Percentiles rank a stretch among this genome's conserved stretches.
These are phyloP conservation scores for Mucor circinelloides DNA, from an alignment of 371 early-diverging fungal genomes.

Conservation along the genomic window DNA sequence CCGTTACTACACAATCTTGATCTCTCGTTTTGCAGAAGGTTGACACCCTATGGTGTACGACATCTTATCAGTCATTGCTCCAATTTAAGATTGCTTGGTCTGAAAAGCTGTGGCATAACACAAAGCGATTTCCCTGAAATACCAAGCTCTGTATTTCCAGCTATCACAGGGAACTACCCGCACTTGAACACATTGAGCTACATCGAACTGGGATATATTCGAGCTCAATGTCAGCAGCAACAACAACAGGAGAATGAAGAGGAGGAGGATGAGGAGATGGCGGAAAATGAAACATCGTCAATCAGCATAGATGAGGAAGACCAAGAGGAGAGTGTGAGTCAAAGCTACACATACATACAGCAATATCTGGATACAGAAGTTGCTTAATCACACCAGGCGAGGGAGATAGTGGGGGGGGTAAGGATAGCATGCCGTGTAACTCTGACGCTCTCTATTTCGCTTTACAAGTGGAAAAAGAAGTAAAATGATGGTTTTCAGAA, in stretches of 20 bases:
- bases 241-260: background rate
- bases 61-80: slow-evolving; percentile 22
- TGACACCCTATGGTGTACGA: slow-evolving; percentile 35
- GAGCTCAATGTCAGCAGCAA: slow-evolving; percentile 5
- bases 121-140: slow-evolving; percentile 38
- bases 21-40: slow-evolving; percentile 34
- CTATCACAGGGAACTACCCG: slow-evolving; percentile 10
- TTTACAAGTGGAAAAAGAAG: background rate
- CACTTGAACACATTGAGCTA: slow-evolving; percentile 18
- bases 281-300: background rate
- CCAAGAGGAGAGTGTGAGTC: slow-evolving; percentile 16
- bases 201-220: slow-evolving; percentile 12
- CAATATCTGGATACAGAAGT: slow-evolving; percentile 15
- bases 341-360: slow-evolving; percentile 27
- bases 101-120: slow-evolving; percentile 36
- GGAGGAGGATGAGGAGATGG: background rate
- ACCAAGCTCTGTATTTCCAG: slow-evolving; percentile 5
- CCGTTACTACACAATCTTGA: slow-evolving; percentile 34
- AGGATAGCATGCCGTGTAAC: background rate
- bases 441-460: background rate
- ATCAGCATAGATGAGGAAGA: background rate
- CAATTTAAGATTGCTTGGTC: slow-evolving; percentile 38
- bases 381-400: background rate
- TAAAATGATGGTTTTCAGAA: background rate
- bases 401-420: too few relatives aligned